phyloP scores from a whole-genome alignment of 129 eudicot species.

The Centella asiatica region DNA sequence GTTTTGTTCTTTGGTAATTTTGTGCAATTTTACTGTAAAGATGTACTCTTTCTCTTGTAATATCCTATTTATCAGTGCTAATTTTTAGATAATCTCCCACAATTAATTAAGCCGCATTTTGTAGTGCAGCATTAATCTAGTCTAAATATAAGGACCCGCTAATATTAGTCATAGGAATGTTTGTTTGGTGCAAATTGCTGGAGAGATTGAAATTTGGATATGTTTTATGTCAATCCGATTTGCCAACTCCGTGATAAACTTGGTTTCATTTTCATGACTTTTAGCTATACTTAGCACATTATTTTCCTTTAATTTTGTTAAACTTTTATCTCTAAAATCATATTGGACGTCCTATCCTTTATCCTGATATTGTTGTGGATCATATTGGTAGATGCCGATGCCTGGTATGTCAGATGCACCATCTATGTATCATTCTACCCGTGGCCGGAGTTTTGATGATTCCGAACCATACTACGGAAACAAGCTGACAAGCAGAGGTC shows the following conservation, averaged over 20 bases:
- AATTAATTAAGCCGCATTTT: not conserved
- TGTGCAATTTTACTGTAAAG: not conserved
- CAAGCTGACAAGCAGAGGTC: conserved; percentile 61
- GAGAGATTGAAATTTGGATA: not conserved
- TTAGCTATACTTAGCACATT: not conserved
- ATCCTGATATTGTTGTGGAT: conserved; percentile 4
- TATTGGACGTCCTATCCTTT: not conserved
- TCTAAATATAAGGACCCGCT: not conserved
- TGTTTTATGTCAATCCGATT: too few relatives aligned
- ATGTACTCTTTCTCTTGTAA: not conserved
- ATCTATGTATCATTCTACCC: conserved; percentile 40
- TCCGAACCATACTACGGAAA: conserved; percentile 48
- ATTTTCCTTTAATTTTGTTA: not conserved
- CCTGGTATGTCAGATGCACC: conserved; percentile 45
- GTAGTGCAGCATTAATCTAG: not conserved
- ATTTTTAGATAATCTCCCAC: too few relatives aligned
- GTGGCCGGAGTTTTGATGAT: conserved; percentile 79
- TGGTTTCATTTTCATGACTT: too few relatives aligned
- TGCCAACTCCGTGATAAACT: not conserved
- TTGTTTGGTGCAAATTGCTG: not conserved
- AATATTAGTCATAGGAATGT: not conserved
- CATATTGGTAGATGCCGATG: conserved; percentile 46
- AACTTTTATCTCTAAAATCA: not conserved
- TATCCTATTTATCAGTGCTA: not conserved
- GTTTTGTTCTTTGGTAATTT: not conserved